Evolutionary conservation across 164 flowering plant genomes (phyloP).

Genomic region (Stephania yunnanensis): DNA sequence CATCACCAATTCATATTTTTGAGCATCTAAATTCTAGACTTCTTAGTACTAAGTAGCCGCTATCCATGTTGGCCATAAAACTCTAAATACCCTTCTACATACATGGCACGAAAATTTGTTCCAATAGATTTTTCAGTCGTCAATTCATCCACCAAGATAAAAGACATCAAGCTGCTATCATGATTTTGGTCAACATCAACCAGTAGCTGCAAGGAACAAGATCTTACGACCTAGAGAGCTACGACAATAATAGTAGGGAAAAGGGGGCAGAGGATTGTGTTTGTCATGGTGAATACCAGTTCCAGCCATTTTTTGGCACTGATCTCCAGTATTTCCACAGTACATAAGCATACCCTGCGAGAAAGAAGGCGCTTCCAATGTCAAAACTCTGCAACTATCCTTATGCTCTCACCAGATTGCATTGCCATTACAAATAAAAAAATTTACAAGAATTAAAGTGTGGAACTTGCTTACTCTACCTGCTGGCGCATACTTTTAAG

Average conservation of each 20-base stretch:
- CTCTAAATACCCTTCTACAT: too few relatives aligned
- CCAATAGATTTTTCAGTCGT: too few relatives aligned
- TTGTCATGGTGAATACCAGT: constrained; percentile 37
- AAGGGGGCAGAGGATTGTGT: neutral
- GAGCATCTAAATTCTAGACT: too few relatives aligned
- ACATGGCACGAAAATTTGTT: too few relatives aligned
- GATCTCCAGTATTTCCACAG: constrained; percentile 45
- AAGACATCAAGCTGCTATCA: neutral
- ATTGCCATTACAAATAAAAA: neutral
- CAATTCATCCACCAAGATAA: too few relatives aligned
- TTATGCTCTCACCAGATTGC: neutral
- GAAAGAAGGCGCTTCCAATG: neutral
- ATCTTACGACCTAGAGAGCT: neutral
- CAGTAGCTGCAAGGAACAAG: neutral
- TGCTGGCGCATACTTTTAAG: constrained; percentile 73
- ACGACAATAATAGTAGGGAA: neutral
- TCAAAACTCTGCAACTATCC: neutral
- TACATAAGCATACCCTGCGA: constrained; percentile 60
- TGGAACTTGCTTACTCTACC: constrained; percentile 26
- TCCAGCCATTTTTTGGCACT: constrained; percentile 37
- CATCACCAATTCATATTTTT: neutral
- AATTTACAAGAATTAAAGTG: neutral
- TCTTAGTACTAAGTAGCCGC: too few relatives aligned
- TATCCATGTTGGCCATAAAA: too few relatives aligned
- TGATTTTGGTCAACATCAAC: neutral